Conservation (phyloP, 179 eudicot genomes). For the Sideroxylon spinosum region DNA sequence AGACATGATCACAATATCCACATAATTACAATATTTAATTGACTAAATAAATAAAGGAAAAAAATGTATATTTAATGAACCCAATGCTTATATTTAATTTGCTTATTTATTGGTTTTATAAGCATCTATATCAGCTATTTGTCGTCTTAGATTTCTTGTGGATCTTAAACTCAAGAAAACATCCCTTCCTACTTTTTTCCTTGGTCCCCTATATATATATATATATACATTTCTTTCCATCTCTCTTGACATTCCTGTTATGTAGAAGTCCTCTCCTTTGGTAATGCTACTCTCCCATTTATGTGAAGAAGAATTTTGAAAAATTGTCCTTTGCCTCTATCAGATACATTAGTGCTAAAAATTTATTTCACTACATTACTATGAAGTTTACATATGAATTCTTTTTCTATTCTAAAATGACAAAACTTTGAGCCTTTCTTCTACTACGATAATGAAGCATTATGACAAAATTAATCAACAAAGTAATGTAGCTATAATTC, state of each 20-base stretch:
- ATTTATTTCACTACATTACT: neutral
- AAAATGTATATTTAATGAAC: conserved; percentile 2
- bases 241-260: neutral
- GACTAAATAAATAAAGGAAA: neutral
- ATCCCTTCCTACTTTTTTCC: neutral
- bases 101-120: neutral
- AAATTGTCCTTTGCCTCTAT: conserved; percentile 1
- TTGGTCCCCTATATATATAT: neutral
- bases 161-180: neutral
- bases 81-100: neutral
- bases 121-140: neutral
- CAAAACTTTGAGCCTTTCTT: neutral
- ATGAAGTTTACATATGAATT: neutral
- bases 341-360: neutral
- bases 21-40: neutral
- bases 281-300: neutral
- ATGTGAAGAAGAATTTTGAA: neutral
- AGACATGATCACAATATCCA: neutral
- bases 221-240: neutral
- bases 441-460: neutral
- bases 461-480: neutral
- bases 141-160: neutral
- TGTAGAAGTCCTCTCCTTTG: conserved; percentile 1
- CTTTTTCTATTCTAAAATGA: neutral
- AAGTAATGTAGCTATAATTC: neutral